Conservation (phyloP, 2,329 filamentous ascomycete genomes). For the Xylaria polymorpha region DNA sequence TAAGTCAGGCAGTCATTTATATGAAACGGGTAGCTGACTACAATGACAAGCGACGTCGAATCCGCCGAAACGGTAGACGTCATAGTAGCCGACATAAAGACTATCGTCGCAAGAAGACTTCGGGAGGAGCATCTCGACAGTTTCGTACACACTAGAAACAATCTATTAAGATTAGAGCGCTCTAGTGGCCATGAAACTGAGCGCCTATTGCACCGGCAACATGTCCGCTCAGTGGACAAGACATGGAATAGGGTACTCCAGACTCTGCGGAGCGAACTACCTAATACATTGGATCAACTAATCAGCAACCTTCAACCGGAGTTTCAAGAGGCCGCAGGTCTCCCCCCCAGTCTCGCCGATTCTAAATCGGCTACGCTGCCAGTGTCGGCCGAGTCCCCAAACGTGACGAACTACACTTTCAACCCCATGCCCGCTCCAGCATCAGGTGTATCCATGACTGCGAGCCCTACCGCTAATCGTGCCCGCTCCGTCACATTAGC, state of each 20-base stretch:
- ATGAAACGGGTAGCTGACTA: not conserved
- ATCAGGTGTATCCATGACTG: not conserved
- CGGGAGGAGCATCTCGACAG: conserved; percentile 19
- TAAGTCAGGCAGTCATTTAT: not conserved
- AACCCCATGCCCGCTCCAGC: not conserved
- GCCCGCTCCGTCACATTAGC: not conserved
- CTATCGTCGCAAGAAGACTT: conserved; percentile 16
- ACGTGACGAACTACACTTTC: not conserved
- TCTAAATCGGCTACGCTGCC: not conserved
- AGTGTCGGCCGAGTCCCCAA: not conserved
- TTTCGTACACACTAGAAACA: conserved; percentile 19
- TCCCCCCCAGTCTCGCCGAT: not conserved
- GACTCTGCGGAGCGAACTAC: conserved; percentile 21
- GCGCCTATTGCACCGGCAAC: conserved; percentile 1
- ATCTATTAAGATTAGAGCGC: conserved; percentile 1
- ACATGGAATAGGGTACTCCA: conserved; percentile 15
- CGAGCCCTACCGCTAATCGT: not conserved
- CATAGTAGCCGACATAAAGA: conserved; percentile 20
- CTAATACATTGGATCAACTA: conserved; percentile 24
- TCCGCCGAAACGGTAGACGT: conserved; percentile 10
- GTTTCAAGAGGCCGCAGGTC: not conserved
- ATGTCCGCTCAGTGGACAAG: conserved; percentile 6
- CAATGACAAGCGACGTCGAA: conserved; percentile 9
- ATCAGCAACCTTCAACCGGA: conserved; percentile 20
- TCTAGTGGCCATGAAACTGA: conserved; percentile 2